Conservation (phyloP, 768 basidiomycete species). For the Russula compacta region DNA sequence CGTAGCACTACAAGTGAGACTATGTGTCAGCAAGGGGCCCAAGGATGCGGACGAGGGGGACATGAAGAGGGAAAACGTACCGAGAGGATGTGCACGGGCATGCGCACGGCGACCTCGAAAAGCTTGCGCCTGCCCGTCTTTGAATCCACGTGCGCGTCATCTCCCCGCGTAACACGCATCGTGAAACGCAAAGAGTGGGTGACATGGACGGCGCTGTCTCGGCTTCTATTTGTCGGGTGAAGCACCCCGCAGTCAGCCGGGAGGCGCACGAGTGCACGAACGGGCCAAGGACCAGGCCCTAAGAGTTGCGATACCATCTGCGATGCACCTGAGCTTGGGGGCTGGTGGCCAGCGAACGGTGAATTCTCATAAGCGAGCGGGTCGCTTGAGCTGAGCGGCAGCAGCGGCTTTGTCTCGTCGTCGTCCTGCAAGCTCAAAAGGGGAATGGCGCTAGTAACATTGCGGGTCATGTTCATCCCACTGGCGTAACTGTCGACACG, state of each 20-base stretch:
- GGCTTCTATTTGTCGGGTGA: conserved; percentile 74
- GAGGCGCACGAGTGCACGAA: conserved; percentile 59
- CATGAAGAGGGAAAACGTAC: conserved; percentile 35
- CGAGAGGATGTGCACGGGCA: conserved; percentile 80
- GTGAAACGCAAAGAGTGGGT: conserved; percentile 73
- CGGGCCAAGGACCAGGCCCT: conserved; percentile 84
- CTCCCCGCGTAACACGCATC: conserved; percentile 76
- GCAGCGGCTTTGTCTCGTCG: conserved; percentile 49
- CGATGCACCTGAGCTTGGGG: conserved; percentile 41
- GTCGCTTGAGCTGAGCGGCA: conserved; percentile 72
- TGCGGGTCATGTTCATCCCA: conserved; percentile 55
- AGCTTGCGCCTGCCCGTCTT: conserved; percentile 68
- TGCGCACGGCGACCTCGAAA: conserved; percentile 81
- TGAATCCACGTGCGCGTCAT: conserved; percentile 50
- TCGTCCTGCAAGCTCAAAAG: conserved; percentile 55
- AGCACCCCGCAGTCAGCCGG: conserved; percentile 53
- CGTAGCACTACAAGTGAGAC: conserved; percentile 4
- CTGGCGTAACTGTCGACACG: conserved; percentile 73
- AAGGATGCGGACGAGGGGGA: neutral
- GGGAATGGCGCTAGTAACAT: conserved; percentile 52
- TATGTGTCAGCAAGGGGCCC: neutral
- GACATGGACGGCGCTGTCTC: conserved; percentile 63
- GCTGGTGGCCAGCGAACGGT: conserved; percentile 47
- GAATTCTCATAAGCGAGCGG: conserved; percentile 53
- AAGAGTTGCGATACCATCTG: conserved; percentile 51